phyloP scores from a whole-genome alignment of 495 filamentous ascomycete genomes.

The Penicillium lividum region DNA sequence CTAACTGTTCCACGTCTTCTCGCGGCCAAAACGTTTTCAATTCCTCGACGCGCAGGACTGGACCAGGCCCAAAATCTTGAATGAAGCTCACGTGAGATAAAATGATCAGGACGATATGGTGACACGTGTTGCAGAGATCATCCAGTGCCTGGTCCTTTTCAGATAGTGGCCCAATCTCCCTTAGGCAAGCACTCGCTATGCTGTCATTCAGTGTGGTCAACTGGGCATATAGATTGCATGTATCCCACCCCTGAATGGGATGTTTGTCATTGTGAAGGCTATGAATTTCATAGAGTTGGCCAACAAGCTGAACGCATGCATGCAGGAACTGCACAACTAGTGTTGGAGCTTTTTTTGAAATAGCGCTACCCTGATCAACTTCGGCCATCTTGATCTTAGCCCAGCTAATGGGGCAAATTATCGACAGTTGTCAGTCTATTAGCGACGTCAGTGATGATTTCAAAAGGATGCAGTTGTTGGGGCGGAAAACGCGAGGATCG shows the following conservation, averaged over 20 bases:
- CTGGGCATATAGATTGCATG: not conserved
- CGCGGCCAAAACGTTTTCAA: not conserved
- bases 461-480: not conserved
- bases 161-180: not conserved
- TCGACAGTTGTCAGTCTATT: not conserved
- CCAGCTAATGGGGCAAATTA: not conserved
- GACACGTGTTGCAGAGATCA: not conserved
- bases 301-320: not conserved
- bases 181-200: not conserved
- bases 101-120: not conserved
- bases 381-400: not conserved
- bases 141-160: not conserved
- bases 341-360: not conserved
- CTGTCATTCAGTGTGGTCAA: not conserved
- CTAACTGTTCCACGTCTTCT: not conserved
- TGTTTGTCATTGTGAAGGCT: not conserved
- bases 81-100: not conserved
- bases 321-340: not conserved
- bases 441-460: not conserved
- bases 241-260: not conserved
- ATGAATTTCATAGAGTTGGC: not conserved
- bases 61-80: not conserved
- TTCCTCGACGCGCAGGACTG: not conserved
- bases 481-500: not conserved
- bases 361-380: not conserved